Conservation (phyloP, 1,284 basidiomycete species). For the Coniophora puteana region DNA sequence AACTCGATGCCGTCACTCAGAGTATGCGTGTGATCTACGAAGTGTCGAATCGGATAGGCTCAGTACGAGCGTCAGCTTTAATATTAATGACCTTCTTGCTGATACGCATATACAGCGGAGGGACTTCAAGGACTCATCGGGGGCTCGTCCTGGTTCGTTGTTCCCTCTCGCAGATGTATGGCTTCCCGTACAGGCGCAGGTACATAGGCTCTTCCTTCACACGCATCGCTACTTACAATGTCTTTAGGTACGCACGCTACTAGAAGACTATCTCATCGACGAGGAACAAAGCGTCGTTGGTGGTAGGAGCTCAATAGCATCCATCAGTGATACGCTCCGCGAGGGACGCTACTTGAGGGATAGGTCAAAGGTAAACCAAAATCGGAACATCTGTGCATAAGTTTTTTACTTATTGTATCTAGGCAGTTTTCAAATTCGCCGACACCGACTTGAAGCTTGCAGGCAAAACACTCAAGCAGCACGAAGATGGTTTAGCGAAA, state of each 20-base stretch:
- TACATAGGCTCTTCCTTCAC: slow-evolving; percentile 27
- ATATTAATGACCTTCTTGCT: slow-evolving; percentile 2
- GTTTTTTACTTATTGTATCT: slow-evolving; percentile 8
- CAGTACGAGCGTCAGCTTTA: slow-evolving; percentile 48
- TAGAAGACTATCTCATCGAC: slow-evolving; percentile 90
- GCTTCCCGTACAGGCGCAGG: slow-evolving; percentile 89
- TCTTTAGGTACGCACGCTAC: slow-evolving; percentile 76
- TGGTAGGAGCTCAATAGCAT: slow-evolving; percentile 83
- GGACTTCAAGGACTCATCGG: slow-evolving; percentile 83
- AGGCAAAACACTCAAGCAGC: slow-evolving; percentile 63
- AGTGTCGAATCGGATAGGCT: slow-evolving; percentile 83
- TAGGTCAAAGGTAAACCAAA: slow-evolving; percentile 61
- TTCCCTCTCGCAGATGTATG: slow-evolving; percentile 91
- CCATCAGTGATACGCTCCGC: slow-evolving; percentile 93
- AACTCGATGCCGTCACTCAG: slow-evolving; percentile 94
- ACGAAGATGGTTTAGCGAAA: slow-evolving; percentile 85
- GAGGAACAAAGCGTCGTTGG: slow-evolving; percentile 77
- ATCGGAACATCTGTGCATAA: slow-evolving; percentile 2
- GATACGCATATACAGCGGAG: slow-evolving; percentile 52
- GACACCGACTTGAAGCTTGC: slow-evolving; percentile 81
- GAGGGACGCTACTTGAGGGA: slow-evolving; percentile 78
- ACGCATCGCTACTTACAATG: slow-evolving; percentile 9
- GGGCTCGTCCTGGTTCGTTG: slow-evolving; percentile 63
- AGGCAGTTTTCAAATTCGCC: slow-evolving; percentile 88
- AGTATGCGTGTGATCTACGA: slow-evolving; percentile 91